Base-by-base conservation (phyloP, 306 rosid genomes). In the Quercus alba region DNA sequence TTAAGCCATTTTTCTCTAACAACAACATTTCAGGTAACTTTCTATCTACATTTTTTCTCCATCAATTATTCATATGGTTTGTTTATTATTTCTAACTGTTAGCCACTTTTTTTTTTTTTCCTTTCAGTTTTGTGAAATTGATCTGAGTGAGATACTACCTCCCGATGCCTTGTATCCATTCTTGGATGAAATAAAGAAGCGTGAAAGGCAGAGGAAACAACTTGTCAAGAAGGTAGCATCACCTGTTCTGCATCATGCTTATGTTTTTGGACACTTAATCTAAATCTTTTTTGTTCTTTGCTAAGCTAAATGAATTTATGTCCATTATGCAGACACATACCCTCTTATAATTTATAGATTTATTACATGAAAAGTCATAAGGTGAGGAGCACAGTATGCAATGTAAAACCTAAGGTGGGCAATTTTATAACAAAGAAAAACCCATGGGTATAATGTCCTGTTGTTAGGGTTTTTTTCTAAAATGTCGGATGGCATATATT, bases 1-100 rank as follows among this genome's bases (percentile, higher is more conserved):
- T 78, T 95, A 54, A 93, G 99, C 85, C 98, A 95, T 85, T 93
- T 95, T 87, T 92, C 99, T 8, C 82, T 95, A 68, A 95, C 99
- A 55, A 89, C 99, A 62, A 75, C 87, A 28, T 88, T 95, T 82
- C 96, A 95, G 98, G 99, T 93, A 81, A 75, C 49, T 76, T 71
- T 77, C 35, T 52, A 56, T 55, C 49, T 21, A n/a, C 13, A 23
- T n/a, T 20, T 26, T 28, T 64, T 38, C 20, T 35, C 5, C 20
- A 33, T 33, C n/a, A 33, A 30, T 3, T 67, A 67, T 33, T 31
- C 64, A 23, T 78, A 33, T 21, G 46, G 63, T 83, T 80, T 78
- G 66, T 25, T 21, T 71, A 46, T 75, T 56, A 46, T 77, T 75
- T 78, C 44, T 79, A 73, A 85, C 77, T 35, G 19, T 44, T 80